These are phyloP conservation scores for Salix caprea DNA, from an alignment of 345 rosid species.

Conservation along the genomic window DNA sequence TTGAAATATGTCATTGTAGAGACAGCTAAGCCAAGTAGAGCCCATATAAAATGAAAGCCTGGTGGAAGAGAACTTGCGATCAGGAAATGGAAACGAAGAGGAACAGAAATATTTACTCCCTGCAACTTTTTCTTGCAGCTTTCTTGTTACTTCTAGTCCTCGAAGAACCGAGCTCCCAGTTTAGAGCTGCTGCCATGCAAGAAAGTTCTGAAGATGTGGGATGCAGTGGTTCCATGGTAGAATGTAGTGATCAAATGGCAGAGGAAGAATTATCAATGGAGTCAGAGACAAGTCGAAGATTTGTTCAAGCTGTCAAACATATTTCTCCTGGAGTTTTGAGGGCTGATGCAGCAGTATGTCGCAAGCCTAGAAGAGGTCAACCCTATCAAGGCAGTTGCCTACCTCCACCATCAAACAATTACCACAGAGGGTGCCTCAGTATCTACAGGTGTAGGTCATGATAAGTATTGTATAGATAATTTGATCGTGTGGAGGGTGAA, in stretches of 20 bases:
- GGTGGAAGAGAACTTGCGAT: neutral
- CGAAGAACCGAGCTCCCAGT: neutral
- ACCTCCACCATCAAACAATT: conserved; percentile 8
- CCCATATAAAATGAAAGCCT: neutral
- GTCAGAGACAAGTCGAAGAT: conserved; percentile 4
- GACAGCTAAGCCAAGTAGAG: neutral
- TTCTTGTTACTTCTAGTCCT: neutral
- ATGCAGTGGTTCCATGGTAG: conserved; percentile 10
- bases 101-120: neutral
- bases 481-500: neutral
- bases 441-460: conserved; percentile 10
- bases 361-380: neutral
- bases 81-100: neutral
- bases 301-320: neutral
- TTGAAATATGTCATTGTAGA: neutral
- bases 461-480: neutral
- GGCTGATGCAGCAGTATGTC: conserved; percentile 4
- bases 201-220: neutral
- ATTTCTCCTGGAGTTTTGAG: conserved; percentile 9
- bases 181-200: neutral
- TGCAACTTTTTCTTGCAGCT: conserved; percentile 3
- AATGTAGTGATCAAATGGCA: conserved; percentile 1
- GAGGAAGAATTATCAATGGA: conserved; percentile 15
- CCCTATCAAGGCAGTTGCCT: conserved; percentile 17
- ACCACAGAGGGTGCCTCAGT: conserved; percentile 14